These are phyloP conservation scores for Coemansia umbellata DNA, from an alignment of 192 early-diverging fungal genomes.

Conservation along the genomic window DNA sequence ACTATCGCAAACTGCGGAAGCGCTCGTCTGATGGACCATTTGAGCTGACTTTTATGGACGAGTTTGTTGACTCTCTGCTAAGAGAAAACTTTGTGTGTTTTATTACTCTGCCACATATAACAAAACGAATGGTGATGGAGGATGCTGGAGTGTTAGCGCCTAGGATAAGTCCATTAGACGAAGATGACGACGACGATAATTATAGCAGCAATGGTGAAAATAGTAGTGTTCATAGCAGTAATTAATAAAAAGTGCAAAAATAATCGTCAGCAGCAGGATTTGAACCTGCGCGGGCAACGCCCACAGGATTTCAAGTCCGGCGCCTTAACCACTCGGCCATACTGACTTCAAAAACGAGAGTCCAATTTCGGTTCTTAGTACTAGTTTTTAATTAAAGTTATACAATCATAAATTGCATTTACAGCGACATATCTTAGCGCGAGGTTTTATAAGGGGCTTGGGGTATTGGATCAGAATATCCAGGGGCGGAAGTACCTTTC, in stretches of 20 bases:
- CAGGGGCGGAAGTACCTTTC: too few relatives aligned
- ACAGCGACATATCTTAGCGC: too few relatives aligned
- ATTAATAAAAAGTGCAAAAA: neutral
- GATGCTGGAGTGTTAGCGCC: conserved; percentile 80
- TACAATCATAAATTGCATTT: too few relatives aligned
- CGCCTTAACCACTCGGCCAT: conserved; percentile 34
- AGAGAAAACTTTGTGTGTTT: conserved; percentile 77
- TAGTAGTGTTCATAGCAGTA: neutral
- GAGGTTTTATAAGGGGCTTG: too few relatives aligned
- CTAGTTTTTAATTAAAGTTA: too few relatives aligned
- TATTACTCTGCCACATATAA: conserved; percentile 82
- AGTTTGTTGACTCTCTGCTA: conserved; percentile 86
- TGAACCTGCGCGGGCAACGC: conserved; percentile 41
- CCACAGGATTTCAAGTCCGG: conserved; percentile 35
- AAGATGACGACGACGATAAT: conserved; percentile 56
- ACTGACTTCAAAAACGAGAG: too few relatives aligned
- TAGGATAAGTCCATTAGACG: conserved; percentile 65
- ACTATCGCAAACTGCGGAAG: conserved; percentile 79
- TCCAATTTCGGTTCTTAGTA: too few relatives aligned
- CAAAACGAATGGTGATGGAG: conserved; percentile 75
- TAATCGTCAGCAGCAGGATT: conserved; percentile 33
- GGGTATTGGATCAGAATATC: too few relatives aligned
- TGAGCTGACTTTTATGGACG: conserved; percentile 74
- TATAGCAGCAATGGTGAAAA: conserved; percentile 30
- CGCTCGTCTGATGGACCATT: conserved; percentile 33